Evolutionary conservation across 768 basidiomycete species (phyloP).

Genomic region (Termitomyces eurrhizus): DNA sequence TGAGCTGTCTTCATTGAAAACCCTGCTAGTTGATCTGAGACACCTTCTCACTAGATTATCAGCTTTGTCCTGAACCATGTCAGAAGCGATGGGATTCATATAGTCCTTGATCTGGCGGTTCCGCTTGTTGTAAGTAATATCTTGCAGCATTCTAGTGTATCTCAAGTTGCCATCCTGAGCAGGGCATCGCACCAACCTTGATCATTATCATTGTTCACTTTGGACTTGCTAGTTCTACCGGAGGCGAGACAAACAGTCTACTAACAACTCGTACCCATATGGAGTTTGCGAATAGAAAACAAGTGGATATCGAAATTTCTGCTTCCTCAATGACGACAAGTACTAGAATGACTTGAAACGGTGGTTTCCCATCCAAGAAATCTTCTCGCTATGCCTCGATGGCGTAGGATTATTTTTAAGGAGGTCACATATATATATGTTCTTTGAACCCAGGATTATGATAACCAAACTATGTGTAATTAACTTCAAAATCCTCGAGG

Average conservation of each 20-base stretch:
- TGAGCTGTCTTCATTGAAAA: not conserved
- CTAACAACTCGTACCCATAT: not conserved
- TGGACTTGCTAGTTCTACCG: conserved; percentile 1
- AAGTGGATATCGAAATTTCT: conserved; percentile 2
- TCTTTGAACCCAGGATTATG: no score
- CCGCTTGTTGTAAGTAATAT: conserved; percentile 11
- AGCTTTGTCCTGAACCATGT: conserved; percentile 11
- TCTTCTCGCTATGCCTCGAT: no score
- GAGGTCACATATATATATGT: no score
- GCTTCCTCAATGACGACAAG: not conserved
- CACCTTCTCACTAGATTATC: conserved; percentile 2
- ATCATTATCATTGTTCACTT: conserved; percentile 18
- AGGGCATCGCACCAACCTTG: conserved; percentile 18
- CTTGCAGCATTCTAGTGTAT: not conserved
- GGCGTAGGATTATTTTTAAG: no score
- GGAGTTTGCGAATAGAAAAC: conserved; percentile 4
- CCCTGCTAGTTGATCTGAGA: not conserved
- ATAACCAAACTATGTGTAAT: no score
- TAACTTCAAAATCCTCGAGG: no score
- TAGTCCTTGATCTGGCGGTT: conserved; percentile 14
- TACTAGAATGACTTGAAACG: no score
- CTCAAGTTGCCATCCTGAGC: not conserved
- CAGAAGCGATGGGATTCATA: conserved; percentile 10
- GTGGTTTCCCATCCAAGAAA: no score
- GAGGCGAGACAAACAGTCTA: not conserved